Percentiles rank a stretch among this genome's conserved stretches.
These are phyloP conservation scores for Rhodotorula diobovata DNA, from an alignment of 768 basidiomycete genomes.

Conservation along the genomic window DNA sequence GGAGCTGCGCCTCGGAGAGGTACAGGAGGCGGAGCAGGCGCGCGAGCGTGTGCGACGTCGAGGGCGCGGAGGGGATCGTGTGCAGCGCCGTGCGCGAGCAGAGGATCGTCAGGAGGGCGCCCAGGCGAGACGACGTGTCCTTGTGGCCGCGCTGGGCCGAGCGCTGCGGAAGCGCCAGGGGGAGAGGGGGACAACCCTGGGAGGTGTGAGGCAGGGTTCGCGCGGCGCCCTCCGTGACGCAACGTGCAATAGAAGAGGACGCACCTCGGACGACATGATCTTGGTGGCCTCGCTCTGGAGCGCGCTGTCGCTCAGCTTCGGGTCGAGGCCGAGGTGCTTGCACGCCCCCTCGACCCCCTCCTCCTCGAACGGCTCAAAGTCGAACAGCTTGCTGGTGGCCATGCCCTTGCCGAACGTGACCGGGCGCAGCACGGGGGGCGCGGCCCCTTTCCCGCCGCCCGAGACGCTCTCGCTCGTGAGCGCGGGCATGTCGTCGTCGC, in stretches of 20 bases:
- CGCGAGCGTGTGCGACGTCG: not conserved
- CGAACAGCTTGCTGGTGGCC: not conserved
- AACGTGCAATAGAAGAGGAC: not conserved
- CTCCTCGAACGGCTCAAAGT: not conserved
- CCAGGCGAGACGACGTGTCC: constrained; percentile 3
- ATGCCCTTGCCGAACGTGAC: not conserved
- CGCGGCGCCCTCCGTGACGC: no score
- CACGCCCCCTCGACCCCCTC: not conserved
- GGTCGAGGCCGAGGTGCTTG: not conserved
- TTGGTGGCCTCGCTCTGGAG: not conserved
- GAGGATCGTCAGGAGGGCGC: constrained; percentile 2
- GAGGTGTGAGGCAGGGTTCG: no score
- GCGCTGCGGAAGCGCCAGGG: not conserved
- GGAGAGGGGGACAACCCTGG: not conserved
- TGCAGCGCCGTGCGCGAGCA: not conserved
- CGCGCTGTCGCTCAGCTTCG: not conserved
- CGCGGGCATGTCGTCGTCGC: constrained; percentile 4
- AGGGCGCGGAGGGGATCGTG: no score
- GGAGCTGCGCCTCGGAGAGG: constrained; percentile 13
- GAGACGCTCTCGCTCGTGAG: not conserved
- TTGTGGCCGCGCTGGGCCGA: not conserved
- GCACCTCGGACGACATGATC: constrained; percentile 3
- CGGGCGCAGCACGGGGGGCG: no score
- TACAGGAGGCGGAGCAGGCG: constrained; percentile 1
- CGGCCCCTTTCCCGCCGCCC: no score